Conservation (phyloP, 2,329 filamentous ascomycete genomes). For the Ilyonectria mors-panacis region DNA sequence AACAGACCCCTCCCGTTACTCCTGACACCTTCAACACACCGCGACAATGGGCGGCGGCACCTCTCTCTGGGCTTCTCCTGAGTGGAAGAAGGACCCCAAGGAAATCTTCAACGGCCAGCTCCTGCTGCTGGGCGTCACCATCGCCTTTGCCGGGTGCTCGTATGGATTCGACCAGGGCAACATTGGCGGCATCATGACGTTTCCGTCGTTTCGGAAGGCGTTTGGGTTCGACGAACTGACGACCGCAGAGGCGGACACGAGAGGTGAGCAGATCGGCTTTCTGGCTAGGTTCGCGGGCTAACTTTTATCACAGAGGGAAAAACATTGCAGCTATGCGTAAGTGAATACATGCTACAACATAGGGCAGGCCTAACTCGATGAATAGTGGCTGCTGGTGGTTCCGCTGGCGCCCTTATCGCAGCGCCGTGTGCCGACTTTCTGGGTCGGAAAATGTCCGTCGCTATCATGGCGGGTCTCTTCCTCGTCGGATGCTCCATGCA, state of each 20-base stretch:
- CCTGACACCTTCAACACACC: neutral
- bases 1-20: neutral
- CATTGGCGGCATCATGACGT: conserved; percentile 26
- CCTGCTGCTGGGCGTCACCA: conserved; percentile 12
- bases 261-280: neutral
- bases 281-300: neutral
- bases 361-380: neutral
- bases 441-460: conserved; percentile 24
- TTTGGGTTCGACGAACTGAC: conserved; percentile 23
- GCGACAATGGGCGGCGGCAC: conserved; percentile 24
- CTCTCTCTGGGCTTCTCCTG: conserved; percentile 28
- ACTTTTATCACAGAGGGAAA: conserved; percentile 19
- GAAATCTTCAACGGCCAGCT: conserved; percentile 25
- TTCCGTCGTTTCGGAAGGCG: conserved; percentile 20
- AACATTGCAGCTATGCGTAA: conserved; percentile 31
- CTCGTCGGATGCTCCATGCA: conserved; percentile 23
- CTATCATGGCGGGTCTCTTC: conserved; percentile 17
- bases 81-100: conserved; percentile 29
- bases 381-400: conserved; percentile 27
- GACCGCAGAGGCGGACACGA: neutral
- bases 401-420: conserved; percentile 17
- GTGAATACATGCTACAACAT: neutral
- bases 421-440: conserved; percentile 26
- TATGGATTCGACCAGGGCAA: conserved; percentile 29
- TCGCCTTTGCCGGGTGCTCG: conserved; percentile 16